phyloP scores from a whole-genome alignment of 495 filamentous ascomycete genomes.

The Apodospora peruviana region DNA sequence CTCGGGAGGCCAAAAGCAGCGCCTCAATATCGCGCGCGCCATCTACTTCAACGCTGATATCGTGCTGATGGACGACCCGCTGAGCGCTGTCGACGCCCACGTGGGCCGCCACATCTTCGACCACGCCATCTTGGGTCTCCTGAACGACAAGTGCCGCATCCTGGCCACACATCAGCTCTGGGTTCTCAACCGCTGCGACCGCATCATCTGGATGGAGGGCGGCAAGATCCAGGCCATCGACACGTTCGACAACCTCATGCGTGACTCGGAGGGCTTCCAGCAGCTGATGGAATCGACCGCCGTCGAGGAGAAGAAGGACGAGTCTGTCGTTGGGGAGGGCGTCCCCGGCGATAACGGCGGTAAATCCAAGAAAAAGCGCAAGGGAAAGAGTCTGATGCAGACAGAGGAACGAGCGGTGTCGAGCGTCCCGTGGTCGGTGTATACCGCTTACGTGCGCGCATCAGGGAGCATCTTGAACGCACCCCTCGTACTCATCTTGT shows the following conservation, averaged over 20 bases:
- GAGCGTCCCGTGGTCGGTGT: slow-evolving; percentile 81
- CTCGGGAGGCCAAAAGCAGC: slow-evolving; percentile 79
- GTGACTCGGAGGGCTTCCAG: slow-evolving; percentile 64
- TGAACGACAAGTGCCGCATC: slow-evolving; percentile 84
- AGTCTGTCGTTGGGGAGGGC: slow-evolving; percentile 29
- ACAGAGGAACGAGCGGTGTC: slow-evolving; percentile 77
- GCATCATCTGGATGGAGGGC: slow-evolving; percentile 86
- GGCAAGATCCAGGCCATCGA: slow-evolving; percentile 78
- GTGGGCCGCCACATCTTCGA: slow-evolving; percentile 95
- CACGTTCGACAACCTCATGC: slow-evolving; percentile 83
- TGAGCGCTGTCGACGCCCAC: slow-evolving; percentile 80
- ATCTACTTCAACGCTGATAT: slow-evolving; percentile 82
- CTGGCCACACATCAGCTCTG: slow-evolving; percentile 93
- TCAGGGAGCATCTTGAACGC: slow-evolving; percentile 71
- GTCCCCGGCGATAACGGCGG: slow-evolving; percentile 38
- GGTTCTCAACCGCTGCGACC: slow-evolving; percentile 82
- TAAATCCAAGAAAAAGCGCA: slow-evolving; percentile 58
- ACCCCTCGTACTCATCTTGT: slow-evolving; percentile 56
- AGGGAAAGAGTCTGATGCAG: slow-evolving; percentile 73
- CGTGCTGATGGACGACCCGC: slow-evolving; percentile 77
- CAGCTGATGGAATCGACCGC: slow-evolving; percentile 79
- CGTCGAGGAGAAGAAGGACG: slow-evolving; percentile 60
- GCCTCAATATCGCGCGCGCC: slow-evolving; percentile 76
- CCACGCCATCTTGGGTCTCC: slow-evolving; percentile 82
- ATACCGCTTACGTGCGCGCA: slow-evolving; percentile 71